Base-by-base conservation (phyloP, 2,329 filamentous ascomycete genomes). In the Dichotomopilus funicola region DNA sequence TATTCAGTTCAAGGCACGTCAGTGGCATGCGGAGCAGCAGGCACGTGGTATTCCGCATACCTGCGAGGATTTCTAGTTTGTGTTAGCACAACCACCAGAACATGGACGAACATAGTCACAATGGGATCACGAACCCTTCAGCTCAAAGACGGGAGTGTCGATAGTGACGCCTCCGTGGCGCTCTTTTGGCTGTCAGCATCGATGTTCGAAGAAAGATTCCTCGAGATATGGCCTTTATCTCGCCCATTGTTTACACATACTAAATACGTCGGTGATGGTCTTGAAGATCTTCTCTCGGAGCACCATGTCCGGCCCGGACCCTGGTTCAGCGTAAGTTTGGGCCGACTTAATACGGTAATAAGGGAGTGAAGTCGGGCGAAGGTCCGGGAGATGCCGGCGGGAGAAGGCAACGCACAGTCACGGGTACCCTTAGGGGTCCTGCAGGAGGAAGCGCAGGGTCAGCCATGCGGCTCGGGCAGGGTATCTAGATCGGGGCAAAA, bases 361-460 rank as follows among this genome's bases (percentile, higher is more conserved):
- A 27, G 2, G 19, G 19, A 27, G 19, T 27, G 19, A 27, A 43
- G 6, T 27, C 7, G 49, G 12, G 36, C 51, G 35, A 31, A 13
- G 31, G 31, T 13, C 12, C 40, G 9, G 46, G 40, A 35, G 11
- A 8, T 13, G 36, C 46, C 13, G 45, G 12, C 33, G 36, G 36
- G 8, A 12, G 36, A 2, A 7, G 6, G 47, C 37, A 37, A 46
- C 59, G 57, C 38, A 61, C 59, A 77, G 70, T 91, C 88, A 65
- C 86, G 83, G 51, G 88, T 91, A 60, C 88, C 88, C 76, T 91
- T 91, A 57, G 87, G 86, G 64, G 83, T 86, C 76, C 91, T 91
- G 68, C 31, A 12, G 13, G 89, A n/a, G 6, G 75, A 68, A 82
- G 27, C 12, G 36, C 7, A 35, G 36, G 34, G 37, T 60, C 38